Conservation (phyloP, 2,329 filamentous ascomycete genomes). For the Penicillium sp. region DNA sequence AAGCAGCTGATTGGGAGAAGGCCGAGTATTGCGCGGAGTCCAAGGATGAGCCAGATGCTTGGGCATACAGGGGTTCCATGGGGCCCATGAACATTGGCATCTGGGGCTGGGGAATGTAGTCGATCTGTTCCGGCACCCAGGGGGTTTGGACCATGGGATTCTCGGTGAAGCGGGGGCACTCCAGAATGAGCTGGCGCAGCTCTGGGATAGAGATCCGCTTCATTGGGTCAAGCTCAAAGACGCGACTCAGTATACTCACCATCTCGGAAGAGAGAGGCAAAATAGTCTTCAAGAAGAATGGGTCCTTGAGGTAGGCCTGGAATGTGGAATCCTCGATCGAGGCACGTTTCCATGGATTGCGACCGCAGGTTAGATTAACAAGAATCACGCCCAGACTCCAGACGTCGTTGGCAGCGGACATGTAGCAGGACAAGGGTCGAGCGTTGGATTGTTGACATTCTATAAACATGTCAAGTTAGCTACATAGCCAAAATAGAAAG, state of each 20-base stretch:
- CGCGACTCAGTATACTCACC: slow-evolving; percentile 78
- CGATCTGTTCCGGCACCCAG: slow-evolving; percentile 38
- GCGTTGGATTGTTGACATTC: slow-evolving; percentile 83
- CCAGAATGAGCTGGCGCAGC: slow-evolving; percentile 71
- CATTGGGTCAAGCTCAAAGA: slow-evolving; percentile 83
- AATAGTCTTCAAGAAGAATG: slow-evolving; percentile 86
- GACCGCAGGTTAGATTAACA: slow-evolving; percentile 94
- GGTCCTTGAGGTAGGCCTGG: slow-evolving; percentile 80
- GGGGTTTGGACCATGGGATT: slow-evolving; percentile 35
- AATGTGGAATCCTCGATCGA: slow-evolving; percentile 93
- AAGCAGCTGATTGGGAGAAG: slow-evolving; percentile 41
- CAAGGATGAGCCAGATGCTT: slow-evolving; percentile 38
- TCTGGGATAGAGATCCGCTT: slow-evolving; percentile 79
- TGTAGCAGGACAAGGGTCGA: slow-evolving; percentile 73
- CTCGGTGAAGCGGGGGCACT: slow-evolving; percentile 70
- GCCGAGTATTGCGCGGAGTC: slow-evolving; percentile 37
- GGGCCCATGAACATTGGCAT: slow-evolving; percentile 35
- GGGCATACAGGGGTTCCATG: slow-evolving; percentile 34
- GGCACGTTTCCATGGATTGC: slow-evolving; percentile 98
- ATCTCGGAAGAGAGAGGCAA: slow-evolving; percentile 86
- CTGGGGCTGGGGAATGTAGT: slow-evolving; percentile 37
- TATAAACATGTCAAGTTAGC: slow-evolving; percentile 43
- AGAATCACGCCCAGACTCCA: slow-evolving; percentile 98
- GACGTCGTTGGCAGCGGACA: slow-evolving; percentile 90
- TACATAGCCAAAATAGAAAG: not conserved